phyloP scores from a whole-genome alignment of 345 rosid genomes.

The Microcos paniculata region DNA sequence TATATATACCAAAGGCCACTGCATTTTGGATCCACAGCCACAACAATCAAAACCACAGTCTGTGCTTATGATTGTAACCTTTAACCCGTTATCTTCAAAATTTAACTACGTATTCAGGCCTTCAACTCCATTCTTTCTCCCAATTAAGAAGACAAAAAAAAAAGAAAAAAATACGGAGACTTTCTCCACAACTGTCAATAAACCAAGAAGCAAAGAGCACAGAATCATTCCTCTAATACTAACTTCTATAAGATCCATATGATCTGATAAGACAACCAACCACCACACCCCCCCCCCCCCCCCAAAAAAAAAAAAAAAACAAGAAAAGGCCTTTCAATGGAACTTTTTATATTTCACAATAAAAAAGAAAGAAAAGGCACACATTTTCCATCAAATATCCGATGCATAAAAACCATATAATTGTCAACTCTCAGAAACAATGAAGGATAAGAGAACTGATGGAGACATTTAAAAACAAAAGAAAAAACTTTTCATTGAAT shows the following conservation, averaged over 20 bases:
- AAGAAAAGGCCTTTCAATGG: background rate
- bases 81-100: background rate
- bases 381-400: background rate
- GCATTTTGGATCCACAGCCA: background rate
- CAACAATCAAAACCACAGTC: conserved; percentile 10
- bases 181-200: background rate
- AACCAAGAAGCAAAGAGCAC: conserved; percentile 2
- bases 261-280: conserved; percentile 11
- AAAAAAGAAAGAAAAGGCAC: background rate
- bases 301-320: background rate
- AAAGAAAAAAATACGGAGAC: background rate
- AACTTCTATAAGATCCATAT: conserved; percentile 28
- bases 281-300: background rate
- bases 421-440: background rate
- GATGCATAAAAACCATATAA: background rate
- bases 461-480: background rate
- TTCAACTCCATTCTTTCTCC: background rate
- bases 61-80: background rate
- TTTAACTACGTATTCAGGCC: conserved; percentile 11
- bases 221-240: background rate
- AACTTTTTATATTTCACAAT: background rate
- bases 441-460: background rate
- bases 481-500: background rate
- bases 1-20: background rate
- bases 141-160: background rate